Conservation (phyloP, 352 stramenopile genomes). For the Phytophthora hibernalis region DNA sequence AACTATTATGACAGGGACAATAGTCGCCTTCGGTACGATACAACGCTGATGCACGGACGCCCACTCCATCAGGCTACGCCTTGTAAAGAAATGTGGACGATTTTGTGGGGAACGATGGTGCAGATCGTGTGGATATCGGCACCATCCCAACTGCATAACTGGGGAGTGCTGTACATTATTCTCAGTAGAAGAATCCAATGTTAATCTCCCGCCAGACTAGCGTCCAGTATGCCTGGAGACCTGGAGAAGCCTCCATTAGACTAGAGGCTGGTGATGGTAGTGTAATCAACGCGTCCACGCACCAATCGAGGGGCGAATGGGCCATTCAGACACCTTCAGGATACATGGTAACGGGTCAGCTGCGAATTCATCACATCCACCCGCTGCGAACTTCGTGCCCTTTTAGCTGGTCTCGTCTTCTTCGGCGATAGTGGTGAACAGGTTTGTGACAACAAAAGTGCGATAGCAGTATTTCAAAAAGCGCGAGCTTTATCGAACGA, state of each 20-base stretch:
- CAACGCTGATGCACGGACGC: background rate
- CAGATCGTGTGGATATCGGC: conserved; percentile 8
- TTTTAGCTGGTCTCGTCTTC: too few relatives aligned
- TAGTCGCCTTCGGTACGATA: background rate
- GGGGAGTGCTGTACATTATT: background rate
- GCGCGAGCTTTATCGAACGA: too few relatives aligned
- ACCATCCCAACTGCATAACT: conserved; percentile 5
- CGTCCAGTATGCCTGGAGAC: background rate
- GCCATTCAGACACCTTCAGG: background rate
- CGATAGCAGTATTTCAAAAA: too few relatives aligned
- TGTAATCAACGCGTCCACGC: background rate
- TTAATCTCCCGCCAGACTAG: background rate
- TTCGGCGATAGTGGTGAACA: conserved; percentile 1
- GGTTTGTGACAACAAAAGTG: conserved; percentile 16
- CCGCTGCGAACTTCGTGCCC: conserved; percentile 7
- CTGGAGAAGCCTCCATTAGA: background rate
- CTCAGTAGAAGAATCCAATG: background rate
- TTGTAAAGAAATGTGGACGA: conserved; percentile 1
- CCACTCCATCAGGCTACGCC: background rate
- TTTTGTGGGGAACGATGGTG: background rate
- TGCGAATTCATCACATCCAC: conserved; percentile 11
- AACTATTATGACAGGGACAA: too few relatives aligned
- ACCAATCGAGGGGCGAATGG: background rate
- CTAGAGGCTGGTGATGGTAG: conserved; percentile 1
- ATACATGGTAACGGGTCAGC: background rate